Evolutionary conservation across 257 asterid genomes (phyloP), one percentile per base, ranked within the genome.

Genomic region (Schizonepeta tenuifolia): DNA sequence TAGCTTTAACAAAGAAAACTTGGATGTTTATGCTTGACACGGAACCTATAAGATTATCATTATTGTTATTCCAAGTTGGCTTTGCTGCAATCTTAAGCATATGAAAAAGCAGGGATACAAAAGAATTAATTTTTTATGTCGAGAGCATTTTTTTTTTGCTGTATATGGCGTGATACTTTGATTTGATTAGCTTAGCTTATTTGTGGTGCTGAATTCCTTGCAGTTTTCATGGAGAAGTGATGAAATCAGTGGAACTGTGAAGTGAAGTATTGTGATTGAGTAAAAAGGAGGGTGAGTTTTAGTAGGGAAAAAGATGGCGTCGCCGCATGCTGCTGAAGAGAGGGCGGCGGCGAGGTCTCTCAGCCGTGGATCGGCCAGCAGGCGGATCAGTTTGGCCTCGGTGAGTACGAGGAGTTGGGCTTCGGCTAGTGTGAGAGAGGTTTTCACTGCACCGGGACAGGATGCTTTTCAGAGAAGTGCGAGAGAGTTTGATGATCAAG

Each of bases 341-440:
- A 55, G 73, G 76, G 85, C 79, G 12, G 85, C 69, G 68, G 81
- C 82, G 0, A 70, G 90, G 82, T 89, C 96, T n/a, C 40, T 84
- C 9, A 87, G 96, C 91, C 86, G 70, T 36, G 78, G 86, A 53
- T 88, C 97, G 0, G 65, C 68, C 72, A 86, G 89, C 53, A 58
- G 80, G 73, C 78, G 88, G 57, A 63, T 80, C n/a, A 89, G 95
- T 65, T 67, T 83, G 15, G 82, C 87, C 31, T 88, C 96, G 0
- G 17, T 71, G 40, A 89, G 96, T 66, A 51, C 85, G 0, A 83
- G 86, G 69, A 85, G 97, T 36, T 88, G 88, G 95, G 95, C 95
- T 65, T 91, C 97, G 1, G 93, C 86, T 15, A 88, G 96, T 75
- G 81, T 79, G 66, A 78, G 93, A 69, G 99, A 91, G 74, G 90